Evolutionary conservation across 805 yeast genomes (phyloP), one percentile per base, ranked within the genome.

Genomic region (Candida silvicultrix): DNA sequence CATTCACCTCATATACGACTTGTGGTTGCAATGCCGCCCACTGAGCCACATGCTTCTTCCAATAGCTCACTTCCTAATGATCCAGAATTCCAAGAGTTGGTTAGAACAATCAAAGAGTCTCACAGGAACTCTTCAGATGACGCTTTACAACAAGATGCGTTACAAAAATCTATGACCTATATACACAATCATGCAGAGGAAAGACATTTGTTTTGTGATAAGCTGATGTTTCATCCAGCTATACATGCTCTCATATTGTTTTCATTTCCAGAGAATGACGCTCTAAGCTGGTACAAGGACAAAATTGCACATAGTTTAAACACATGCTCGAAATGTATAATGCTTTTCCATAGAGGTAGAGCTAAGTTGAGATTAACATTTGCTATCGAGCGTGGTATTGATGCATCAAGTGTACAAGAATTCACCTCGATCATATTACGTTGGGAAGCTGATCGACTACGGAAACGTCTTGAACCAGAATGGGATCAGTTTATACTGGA

Each of bases 201-300:
- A 21, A 54, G 47, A 36, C 86, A 83, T 51, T 63, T 77, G 54
- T 84, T 81, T 58, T 83, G 89, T 61, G 76, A 80, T 54, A 66
- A 66, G 9, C 60, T 60, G 28, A 65, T 75, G 48, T 66, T 65
- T 38, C 74, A 78, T 2, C 68, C 79, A 19, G 68, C 83, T 10
- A 69, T 74, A 14, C 81, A 81, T 56, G 65, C 75, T 10, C 60
- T 83, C 45, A 75, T 84, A 15, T 64, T 81, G 48, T 81, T 82
- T 57, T 81, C 89, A 3, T 81, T 83, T 54, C 71, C 72, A 3
- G 75, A 70, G 22, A 67, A 67, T 35, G 71, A 67, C n/a, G 71
- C 74, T 1, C 66, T 74, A 16, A 55, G 55, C 5, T 72, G 78
- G 71, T 62, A 73, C 45, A 69, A 71, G 42, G 66, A 67, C 10